Base-by-base conservation (phyloP, 1,284 basidiomycete species). In the Ceratobasidium sp. region DNA sequence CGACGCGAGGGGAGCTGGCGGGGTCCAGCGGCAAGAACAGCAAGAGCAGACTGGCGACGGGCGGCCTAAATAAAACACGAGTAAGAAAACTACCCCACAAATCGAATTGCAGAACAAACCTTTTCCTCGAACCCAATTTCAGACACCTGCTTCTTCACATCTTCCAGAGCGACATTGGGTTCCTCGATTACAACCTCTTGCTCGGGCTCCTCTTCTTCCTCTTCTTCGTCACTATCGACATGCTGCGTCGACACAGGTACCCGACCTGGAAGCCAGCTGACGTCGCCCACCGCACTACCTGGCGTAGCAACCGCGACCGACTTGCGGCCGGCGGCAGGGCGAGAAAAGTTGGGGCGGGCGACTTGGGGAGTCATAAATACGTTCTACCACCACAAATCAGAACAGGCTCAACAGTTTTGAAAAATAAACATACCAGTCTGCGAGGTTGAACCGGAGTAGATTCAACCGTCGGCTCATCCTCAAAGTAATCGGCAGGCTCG, bases 321-420 rank as follows among this genome's bases (percentile, higher is more conserved):
- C 73, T 76, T 76, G 61, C 73, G 73, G 23, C 73, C 73, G 46
- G 53, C 73, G 4, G 28, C 60, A 33, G 51, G 46, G 10, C 73
- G 73, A 56, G 73, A 23, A n/a, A 76, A 66, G 33, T 76, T 76
- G 9, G 73, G 61, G 18, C 73, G 73, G 39, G 73, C 15, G 33
- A 66, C 73, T 53, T 76, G 73, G 51, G 73, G 73, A 51, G 73
- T 76, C 73, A 76, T 76, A 39, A 76, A 76, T 55, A 61, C 73
- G 39, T 76, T 76, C 73, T 3, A n/a, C n/a, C n/a, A n/a, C n/a
- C n/a, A n/a, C n/a, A n/a, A n/a, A n/a, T n/a, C n/a, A n/a, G n/a
- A n/a, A n/a, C n/a, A n/a, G n/a, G n/a, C n/a, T n/a, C n/a, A 66
- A 28, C 33, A 63, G 40, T 23, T 64, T 6, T 28, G 5, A 5